phyloP scores from a whole-genome alignment of 441 rosid species.

The Adansonia rubrostipa region DNA sequence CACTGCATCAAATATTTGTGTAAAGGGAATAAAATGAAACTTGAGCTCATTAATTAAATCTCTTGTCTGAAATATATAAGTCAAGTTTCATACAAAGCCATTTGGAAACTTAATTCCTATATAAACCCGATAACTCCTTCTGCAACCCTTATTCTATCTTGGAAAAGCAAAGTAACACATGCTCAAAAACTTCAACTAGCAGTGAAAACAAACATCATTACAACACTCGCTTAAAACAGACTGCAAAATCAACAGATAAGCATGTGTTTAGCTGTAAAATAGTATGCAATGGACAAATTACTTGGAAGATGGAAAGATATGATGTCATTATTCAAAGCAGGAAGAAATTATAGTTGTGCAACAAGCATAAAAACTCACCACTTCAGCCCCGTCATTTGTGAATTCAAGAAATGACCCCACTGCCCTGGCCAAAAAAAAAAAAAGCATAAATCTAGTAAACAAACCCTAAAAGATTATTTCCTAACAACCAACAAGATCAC shows the following conservation, averaged over 20 bases:
- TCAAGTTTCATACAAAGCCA: neutral
- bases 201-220: slow-evolving; percentile 11
- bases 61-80: neutral
- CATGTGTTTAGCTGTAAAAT: neutral
- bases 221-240: slow-evolving; percentile 5
- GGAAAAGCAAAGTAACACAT: neutral
- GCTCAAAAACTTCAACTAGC: neutral
- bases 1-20: neutral
- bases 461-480: slow-evolving; percentile 21
- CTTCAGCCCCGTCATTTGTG: slow-evolving; percentile 80
- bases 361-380: slow-evolving; percentile 59
- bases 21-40: neutral
- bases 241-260: slow-evolving; percentile 3
- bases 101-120: slow-evolving; percentile 5
- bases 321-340: neutral
- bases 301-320: neutral
- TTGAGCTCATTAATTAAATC: slow-evolving; percentile 6
- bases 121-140: neutral
- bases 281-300: slow-evolving; percentile 13
- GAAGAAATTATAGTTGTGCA: neutral
- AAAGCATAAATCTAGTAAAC: slow-evolving; percentile 26
- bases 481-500: slow-evolving; percentile 22
- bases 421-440: slow-evolving; percentile 62
- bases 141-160: slow-evolving; percentile 17
- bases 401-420: slow-evolving; percentile 97